A percentile compares a stretch with the other conserved stretches of the same genome.
Evolutionary conservation across 2,329 filamentous ascomycete genomes (phyloP).

Genomic region (Epichloe coenophiala): DNA sequence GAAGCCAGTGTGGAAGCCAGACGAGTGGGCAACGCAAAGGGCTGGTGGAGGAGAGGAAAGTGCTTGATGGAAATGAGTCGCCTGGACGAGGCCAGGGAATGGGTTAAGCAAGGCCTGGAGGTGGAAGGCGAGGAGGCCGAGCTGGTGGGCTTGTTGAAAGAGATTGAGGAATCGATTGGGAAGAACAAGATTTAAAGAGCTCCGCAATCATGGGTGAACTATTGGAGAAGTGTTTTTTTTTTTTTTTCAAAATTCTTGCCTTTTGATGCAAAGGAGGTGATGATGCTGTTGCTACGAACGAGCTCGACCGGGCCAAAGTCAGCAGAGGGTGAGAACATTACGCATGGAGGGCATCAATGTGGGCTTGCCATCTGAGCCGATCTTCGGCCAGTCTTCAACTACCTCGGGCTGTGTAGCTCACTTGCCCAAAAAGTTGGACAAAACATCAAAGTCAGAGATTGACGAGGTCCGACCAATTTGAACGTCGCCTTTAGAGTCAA

Average conservation of each 20-base stretch:
- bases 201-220: neutral
- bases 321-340: no score
- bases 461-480: no score
- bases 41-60: conserved; percentile 79
- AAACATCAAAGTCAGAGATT: no score
- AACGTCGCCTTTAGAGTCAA: no score
- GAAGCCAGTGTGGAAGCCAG: conserved; percentile 81
- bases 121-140: conserved; percentile 62
- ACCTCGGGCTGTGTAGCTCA: no score
- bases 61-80: conserved; percentile 86
- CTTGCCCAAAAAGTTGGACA: no score
- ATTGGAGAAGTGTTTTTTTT: no score
- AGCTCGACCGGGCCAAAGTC: neutral
- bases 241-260: no score
- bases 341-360: neutral
- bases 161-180: conserved; percentile 38
- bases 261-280: neutral
- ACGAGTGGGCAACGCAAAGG: conserved; percentile 78
- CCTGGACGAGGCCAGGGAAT: conserved; percentile 66
- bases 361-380: no score
- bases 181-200: conserved; percentile 20
- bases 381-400: no score
- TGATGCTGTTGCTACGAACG: neutral
- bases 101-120: conserved; percentile 66
- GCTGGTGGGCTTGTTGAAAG: conserved; percentile 48